phyloP scores from a whole-genome alignment of 352 stramenopile genomes.

The Pythium dissimile region DNA sequence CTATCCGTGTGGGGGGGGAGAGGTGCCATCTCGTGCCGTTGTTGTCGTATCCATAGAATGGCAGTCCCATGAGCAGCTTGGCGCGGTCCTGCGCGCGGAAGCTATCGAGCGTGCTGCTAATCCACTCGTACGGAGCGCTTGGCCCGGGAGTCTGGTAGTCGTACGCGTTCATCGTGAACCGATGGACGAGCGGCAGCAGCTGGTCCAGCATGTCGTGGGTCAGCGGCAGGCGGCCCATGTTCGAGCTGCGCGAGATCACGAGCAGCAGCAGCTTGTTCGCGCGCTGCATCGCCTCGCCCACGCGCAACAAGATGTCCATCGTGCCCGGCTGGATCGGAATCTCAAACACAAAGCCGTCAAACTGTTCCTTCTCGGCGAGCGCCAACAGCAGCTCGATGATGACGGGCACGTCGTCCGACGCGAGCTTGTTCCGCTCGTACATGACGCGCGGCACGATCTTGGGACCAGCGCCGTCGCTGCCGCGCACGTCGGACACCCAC shows the following conservation, averaged over 20 bases:
- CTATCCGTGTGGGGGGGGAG: too few relatives aligned
- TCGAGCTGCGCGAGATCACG: slow-evolving; percentile 55
- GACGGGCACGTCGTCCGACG: slow-evolving; percentile 40
- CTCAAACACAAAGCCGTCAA: slow-evolving; percentile 79
- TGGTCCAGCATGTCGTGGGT: slow-evolving; percentile 53
- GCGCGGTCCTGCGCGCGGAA: slow-evolving; percentile 39
- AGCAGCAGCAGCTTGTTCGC: slow-evolving; percentile 57
- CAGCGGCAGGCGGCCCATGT: slow-evolving; percentile 48
- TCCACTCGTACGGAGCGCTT: slow-evolving; percentile 65
- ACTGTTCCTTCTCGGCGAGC: slow-evolving; percentile 34
- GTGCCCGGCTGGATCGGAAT: slow-evolving; percentile 61
- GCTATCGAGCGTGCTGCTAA: slow-evolving; percentile 52
- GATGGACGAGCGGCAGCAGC: slow-evolving; percentile 60
- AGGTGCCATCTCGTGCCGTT: slow-evolving; percentile 23
- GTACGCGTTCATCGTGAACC: slow-evolving; percentile 84
- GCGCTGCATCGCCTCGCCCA: slow-evolving; percentile 46
- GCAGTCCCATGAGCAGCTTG: slow-evolving; percentile 69
- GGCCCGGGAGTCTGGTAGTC: slow-evolving; percentile 59
- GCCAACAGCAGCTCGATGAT: slow-evolving; percentile 54
- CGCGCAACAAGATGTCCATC: slow-evolving; percentile 53
- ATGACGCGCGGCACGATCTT: slow-evolving; percentile 73
- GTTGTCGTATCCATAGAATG: slow-evolving; percentile 84
- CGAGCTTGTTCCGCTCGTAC: slow-evolving; percentile 71
- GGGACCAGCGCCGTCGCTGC: slow-evolving; percentile 16
- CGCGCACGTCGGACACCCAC: slow-evolving; percentile 47